Conservation (phyloP, 2,329 filamentous ascomycete species). For the Sporothrix mexicana region DNA sequence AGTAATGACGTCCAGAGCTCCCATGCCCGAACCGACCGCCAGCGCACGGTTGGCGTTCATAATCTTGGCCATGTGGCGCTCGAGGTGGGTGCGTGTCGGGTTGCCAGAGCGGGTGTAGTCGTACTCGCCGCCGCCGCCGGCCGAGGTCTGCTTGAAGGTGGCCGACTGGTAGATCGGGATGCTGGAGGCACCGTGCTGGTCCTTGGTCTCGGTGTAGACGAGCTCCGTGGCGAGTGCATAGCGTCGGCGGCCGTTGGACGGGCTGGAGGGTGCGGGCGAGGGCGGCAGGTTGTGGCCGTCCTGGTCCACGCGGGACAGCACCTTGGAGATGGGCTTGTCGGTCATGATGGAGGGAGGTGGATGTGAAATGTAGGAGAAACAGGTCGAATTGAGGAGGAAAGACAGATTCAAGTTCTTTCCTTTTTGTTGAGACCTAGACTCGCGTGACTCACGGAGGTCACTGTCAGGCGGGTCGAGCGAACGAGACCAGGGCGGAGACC, state of each 20-base stretch:
- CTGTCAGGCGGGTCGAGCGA: conserved; percentile 10
- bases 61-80: conserved; percentile 97
- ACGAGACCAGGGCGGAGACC: neutral
- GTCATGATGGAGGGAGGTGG: conserved; percentile 34
- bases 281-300: conserved; percentile 86
- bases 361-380: neutral
- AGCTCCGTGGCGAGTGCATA: conserved; percentile 96
- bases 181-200: conserved; percentile 96
- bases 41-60: conserved; percentile 93
- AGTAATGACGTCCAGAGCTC: conserved; percentile 93
- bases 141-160: conserved; percentile 93
- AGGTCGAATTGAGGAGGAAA: neutral
- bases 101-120: conserved; percentile 99
- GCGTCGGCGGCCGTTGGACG: conserved; percentile 76
- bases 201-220: conserved; percentile 93
- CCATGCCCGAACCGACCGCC: conserved; percentile 96
- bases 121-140: conserved; percentile 83
- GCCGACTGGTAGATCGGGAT: conserved; percentile 98
- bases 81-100: conserved; percentile 92
- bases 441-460: conserved; percentile 25
- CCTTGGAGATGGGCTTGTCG: conserved; percentile 54
- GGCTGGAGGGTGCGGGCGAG: conserved; percentile 91
- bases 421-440: neutral
- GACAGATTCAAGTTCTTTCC: neutral
- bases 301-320: conserved; percentile 70